Base-by-base conservation (phyloP, 163 green algal species). In the Prototheca cutis region DNA sequence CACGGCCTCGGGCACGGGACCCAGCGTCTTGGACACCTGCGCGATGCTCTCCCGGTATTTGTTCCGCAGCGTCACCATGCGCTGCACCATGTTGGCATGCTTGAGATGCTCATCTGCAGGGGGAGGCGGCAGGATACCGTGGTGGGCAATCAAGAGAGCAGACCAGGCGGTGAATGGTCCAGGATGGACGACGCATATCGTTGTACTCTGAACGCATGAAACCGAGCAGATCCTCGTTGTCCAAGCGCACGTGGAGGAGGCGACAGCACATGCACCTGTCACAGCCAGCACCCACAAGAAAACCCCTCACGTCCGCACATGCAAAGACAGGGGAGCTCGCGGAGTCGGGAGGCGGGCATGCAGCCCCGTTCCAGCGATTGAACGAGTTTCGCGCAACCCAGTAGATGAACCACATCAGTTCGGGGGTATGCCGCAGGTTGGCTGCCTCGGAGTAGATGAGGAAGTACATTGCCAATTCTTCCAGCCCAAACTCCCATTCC, bases 321-420 rank as follows among this genome's bases (percentile, higher is more conserved):
- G 24, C 24, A 33, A 34, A 54, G n/a, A 54, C 5, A 17, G 42
- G 24, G 29, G 63, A 64, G n/a, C 13, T 23, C 15, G 57, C 13
- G 45, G 67, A 18, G 4, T 21, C 34, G 42, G n/a, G 23, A 18
- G 23, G 28, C 7, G 57, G 31, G 27, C 48, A 27, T 7, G 29
- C 47, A 18, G 51, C 47, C 17, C 6, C 19, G 4, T 29, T 21
- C 28, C 27, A 34, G 13, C 33, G n/a, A 33, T 61, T 24, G 24
- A 53, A 28, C 48, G 64, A 76, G 67, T 77, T 75, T 23, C 57
- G 56, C 47, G 76, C 51, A 31, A 72, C 36, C 62, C 74, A 79
- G 70, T 76, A 86, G 15, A 87, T 21, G 56, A 88, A 84, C 79
- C 81, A 88, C 52, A 85, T 29, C 32, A 66, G 40, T 72, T 88